Evolutionary conservation across 306 rosid species (phyloP), one percentile per base, ranked within the genome.

Genomic region (Sophora flavescens): DNA sequence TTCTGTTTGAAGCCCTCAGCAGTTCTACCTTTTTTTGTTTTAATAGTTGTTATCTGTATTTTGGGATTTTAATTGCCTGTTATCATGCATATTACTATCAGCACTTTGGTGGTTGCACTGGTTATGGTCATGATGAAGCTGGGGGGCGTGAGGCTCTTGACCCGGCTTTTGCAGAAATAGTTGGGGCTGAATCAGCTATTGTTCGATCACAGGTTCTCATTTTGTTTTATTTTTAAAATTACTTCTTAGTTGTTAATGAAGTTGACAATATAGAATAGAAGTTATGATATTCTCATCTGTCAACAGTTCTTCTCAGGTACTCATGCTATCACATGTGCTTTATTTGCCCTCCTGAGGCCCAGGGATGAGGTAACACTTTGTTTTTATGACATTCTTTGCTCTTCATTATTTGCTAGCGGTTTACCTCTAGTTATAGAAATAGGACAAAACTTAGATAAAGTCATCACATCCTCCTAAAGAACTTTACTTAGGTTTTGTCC

Each of bases 71-170:
- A 38, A 57, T 72, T 71, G 71, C 58, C 45, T 66, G 26, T 28
- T 77, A 14, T 74, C 41, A 33, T 78, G 68, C 48, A 68, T 50
- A 2, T 67, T 74, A 54, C 44, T 65, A 83, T 79, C 85, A 93
- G 98, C 97, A 93, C 83, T 90, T 93, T 81, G 90, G 88, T 3
- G 98, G 98, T 83, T 78, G 86, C 82, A 93, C 98, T 50, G 98
- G 98, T 70, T 93, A 93, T 90, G 98, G 98, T 69, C 98, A 93
- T 38, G 98, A 93, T 76, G 98, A 93, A 86, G 94, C 94, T 45
- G 98, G 98, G 76, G 98, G 98, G 1, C 97, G 98, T 10, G 97
- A 79, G 64, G 98, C 97, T 39, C 97, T 93, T 79, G 98, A 93
- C 80, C 93, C 80, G 22, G 96, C 84, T 71, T 93, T 93, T 87